phyloP scores from a whole-genome alignment of 139 green algal genomes.

The Picochlorum sp. region DNA sequence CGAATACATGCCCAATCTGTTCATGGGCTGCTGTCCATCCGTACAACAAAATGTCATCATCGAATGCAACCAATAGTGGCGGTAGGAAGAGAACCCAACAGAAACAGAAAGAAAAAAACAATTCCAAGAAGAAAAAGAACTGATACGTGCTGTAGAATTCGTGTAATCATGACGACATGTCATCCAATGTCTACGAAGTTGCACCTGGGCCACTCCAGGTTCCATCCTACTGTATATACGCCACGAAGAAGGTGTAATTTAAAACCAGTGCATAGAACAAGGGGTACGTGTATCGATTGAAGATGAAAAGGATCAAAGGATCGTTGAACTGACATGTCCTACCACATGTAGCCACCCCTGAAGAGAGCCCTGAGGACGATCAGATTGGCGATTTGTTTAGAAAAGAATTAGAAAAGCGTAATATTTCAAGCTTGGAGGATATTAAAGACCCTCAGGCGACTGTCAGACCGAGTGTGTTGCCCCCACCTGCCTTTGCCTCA shows the following conservation, averaged over 20 bases:
- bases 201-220: too few relatives aligned
- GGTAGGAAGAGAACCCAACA: background rate
- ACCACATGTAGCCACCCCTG: background rate
- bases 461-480: background rate
- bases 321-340: too few relatives aligned
- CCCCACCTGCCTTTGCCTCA: conserved; percentile 9
- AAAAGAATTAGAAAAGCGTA: conserved; percentile 50
- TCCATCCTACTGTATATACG: too few relatives aligned
- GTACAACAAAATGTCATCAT: conserved; percentile 21
- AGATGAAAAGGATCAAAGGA: too few relatives aligned
- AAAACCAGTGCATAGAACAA: too few relatives aligned
- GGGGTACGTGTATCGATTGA: too few relatives aligned
- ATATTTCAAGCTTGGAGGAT: conserved; percentile 7
- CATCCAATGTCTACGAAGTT: too few relatives aligned
- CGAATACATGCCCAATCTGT: conserved; percentile 64
- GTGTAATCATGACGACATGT: too few relatives aligned
- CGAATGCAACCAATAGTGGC: background rate
- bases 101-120: too few relatives aligned
- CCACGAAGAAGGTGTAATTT: too few relatives aligned
- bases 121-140: too few relatives aligned
- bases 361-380: conserved; percentile 1
- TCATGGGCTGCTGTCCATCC: conserved; percentile 57
- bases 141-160: too few relatives aligned
- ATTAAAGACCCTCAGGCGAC: conserved; percentile 8
- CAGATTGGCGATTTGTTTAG: conserved; percentile 49